Conservation (phyloP, 2,329 filamentous ascomycete species). For the Ascosphaera apis region DNA sequence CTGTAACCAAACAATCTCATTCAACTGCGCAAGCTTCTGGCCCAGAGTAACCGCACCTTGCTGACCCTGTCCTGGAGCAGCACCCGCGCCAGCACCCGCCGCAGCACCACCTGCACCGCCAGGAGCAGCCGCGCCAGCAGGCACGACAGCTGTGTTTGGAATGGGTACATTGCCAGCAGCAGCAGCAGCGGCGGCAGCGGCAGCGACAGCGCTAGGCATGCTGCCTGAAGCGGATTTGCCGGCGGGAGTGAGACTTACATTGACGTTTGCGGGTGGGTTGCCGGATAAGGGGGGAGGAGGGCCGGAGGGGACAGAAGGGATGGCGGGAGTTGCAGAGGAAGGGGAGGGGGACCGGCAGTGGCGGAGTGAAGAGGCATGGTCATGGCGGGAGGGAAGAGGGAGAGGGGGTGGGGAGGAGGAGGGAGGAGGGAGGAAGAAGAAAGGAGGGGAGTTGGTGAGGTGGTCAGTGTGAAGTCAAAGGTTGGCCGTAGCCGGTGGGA, state of each 20-base stretch:
- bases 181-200: too few species aligned
- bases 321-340: not conserved
- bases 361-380: too few species aligned
- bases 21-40: constrained; percentile 54
- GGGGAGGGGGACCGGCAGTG: not conserved
- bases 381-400: constrained; percentile 1
- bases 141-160: too few species aligned
- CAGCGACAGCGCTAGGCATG: too few species aligned
- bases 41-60: constrained; percentile 38
- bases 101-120: too few species aligned
- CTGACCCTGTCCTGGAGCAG: constrained; percentile 28
- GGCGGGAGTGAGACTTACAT: not conserved
- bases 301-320: not conserved
- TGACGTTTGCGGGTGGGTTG: not conserved
- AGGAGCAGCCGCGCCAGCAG: too few species aligned
- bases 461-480: too few species aligned
- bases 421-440: constrained; percentile 3
- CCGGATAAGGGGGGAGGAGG: not conserved
- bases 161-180: too few species aligned
- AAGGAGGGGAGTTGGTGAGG: too few species aligned
- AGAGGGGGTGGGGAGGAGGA: constrained; percentile 2
- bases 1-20: constrained; percentile 78
- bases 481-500: too few species aligned
- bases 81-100: too few species aligned
- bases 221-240: too few species aligned